Base-by-base conservation (phyloP, 768 basidiomycete species). In the Boletus pseudopeckii region DNA sequence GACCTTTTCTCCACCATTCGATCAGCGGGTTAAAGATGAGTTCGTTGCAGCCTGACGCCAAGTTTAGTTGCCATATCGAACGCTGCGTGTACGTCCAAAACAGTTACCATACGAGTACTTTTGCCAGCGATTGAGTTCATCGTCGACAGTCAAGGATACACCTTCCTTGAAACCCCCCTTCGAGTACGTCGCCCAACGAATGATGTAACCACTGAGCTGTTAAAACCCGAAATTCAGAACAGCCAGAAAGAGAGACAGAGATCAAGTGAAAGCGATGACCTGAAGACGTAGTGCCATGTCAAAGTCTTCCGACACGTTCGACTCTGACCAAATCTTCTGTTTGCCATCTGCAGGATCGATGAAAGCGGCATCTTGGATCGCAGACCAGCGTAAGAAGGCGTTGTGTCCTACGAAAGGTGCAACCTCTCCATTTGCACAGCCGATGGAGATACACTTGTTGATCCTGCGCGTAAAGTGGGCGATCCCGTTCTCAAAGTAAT, bases 41-140 rank as follows among this genome's bases (percentile, higher is more conserved):
- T 67, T 89, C 65, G 38, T 66, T 68, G 26, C 65, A 66, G 4
- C 65, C 65, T 68, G 11, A 34, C 13, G 7, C 20, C 4, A 8
- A 10, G 11, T n/a, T 57, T 7, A 85, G 64, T 28, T 80, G 5
- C 53, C 28, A 54, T 1, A 8, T 28, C 28, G 51, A 38, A 32
- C 4, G 9, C 4, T 3, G 4, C 1, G n/a, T 0, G 26, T n/a
- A 17, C 13, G 61, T 1, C 60, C 75, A 72, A 42, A 76, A 32
- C 74, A 58, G 60, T 66, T 4, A 63, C 86, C 88, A 70, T 89
- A 90, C 0, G 87, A 75, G 58, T 90, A 91, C 68, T 94, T 96
- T 63, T 94, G 90, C 93, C 93, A 97, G 3, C 93, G 72, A 62
- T 94, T 94, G 9, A 97, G 73, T 68, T 97, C 93, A 60, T 97